Evolutionary conservation across 306 rosid genomes (phyloP).

Genomic region (Ceratonia siliqua): DNA sequence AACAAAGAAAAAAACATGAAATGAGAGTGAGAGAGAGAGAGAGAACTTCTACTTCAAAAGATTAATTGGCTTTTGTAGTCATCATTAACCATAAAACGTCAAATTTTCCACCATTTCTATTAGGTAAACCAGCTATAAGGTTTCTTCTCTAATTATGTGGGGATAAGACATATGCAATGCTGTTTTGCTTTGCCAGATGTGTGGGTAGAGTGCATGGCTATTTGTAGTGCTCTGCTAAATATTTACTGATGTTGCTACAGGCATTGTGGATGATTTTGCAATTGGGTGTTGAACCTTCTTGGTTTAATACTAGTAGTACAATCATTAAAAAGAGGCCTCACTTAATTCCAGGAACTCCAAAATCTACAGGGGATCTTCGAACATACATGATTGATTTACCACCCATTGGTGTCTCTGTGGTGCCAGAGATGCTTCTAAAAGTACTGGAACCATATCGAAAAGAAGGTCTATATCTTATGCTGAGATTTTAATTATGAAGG

Average conservation of each 20-base stretch:
- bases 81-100: background rate
- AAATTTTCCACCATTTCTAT: background rate
- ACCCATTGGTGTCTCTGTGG: slow-evolving; percentile 82
- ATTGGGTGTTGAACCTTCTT: slow-evolving; percentile 88
- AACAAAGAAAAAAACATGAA: no score
- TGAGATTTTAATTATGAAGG: slow-evolving; percentile 26
- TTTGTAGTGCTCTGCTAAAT: slow-evolving; percentile 19
- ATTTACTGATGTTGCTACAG: slow-evolving; percentile 47
- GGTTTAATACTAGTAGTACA: slow-evolving; percentile 92
- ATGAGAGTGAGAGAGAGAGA: no score
- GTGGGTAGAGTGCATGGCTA: background rate
- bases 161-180: background rate
- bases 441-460: slow-evolving; percentile 87
- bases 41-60: background rate
- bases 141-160: background rate
- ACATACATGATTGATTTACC: slow-evolving; percentile 71
- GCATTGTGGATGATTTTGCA: slow-evolving; percentile 93
- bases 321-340: slow-evolving; percentile 73
- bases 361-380: slow-evolving; percentile 76
- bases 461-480: slow-evolving; percentile 64
- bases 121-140: no score
- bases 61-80: background rate
- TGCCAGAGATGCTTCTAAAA: slow-evolving; percentile 95
- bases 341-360: slow-evolving; percentile 72
- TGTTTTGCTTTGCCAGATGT: background rate